phyloP scores from a whole-genome alignment of 2,329 filamentous ascomycete genomes.

The Endothia cerciana region DNA sequence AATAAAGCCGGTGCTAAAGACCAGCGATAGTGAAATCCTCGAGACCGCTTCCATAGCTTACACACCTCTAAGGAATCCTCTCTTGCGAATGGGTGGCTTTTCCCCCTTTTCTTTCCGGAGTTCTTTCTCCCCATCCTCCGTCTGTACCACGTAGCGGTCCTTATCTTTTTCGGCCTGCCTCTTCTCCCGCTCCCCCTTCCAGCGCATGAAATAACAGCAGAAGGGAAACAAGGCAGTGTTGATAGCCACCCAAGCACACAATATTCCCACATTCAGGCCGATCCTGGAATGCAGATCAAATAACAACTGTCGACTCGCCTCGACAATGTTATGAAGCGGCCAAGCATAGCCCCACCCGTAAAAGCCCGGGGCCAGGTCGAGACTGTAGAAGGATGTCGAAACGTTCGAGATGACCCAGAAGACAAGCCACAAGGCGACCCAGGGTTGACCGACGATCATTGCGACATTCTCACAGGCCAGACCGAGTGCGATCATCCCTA shows the following conservation, averaged over 20 bases:
- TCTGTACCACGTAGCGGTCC: constrained; percentile 36
- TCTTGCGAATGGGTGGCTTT: constrained; percentile 37
- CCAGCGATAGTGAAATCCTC: background rate
- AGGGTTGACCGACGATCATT: constrained; percentile 64
- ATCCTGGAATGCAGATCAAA: constrained; percentile 63
- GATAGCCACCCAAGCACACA: constrained; percentile 61
- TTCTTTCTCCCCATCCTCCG: constrained; percentile 34
- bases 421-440: constrained; percentile 64
- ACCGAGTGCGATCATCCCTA: constrained; percentile 66
- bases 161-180: constrained; percentile 34
- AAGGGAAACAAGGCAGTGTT: constrained; percentile 58
- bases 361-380: constrained; percentile 62
- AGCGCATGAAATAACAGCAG: constrained; percentile 47
- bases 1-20: too few relatives aligned
- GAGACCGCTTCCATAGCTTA: constrained; percentile 11
- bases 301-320: constrained; percentile 61
- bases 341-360: constrained; percentile 67
- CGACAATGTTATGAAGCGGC: constrained; percentile 66
- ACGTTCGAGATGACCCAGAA: constrained; percentile 72
- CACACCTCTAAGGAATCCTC: constrained; percentile 39
- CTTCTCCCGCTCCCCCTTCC: constrained; percentile 42
- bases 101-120: constrained; percentile 35
- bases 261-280: constrained; percentile 62
- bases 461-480: constrained; percentile 68
- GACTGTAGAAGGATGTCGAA: constrained; percentile 60